Base-by-base conservation (phyloP, 2,329 filamentous ascomycete species). In the Periconia sp. region DNA sequence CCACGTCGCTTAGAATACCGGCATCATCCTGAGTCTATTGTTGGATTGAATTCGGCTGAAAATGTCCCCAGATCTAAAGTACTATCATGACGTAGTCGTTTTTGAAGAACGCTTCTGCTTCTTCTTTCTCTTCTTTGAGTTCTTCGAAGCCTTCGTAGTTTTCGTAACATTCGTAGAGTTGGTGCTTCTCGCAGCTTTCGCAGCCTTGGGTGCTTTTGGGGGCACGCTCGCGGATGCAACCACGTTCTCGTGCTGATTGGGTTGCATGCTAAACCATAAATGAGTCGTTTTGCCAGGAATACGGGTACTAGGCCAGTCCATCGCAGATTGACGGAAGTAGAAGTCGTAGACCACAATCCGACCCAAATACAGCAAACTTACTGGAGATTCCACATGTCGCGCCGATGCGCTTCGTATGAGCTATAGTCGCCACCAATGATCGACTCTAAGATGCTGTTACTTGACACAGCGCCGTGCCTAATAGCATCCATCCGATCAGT, bases 391-490 rank as follows among this genome's bases (percentile, higher is more conserved):
- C 43, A 73, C 7, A 92, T 72, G 52, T 80, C 86, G 10, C 79
- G 73, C 38, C 91, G 82, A 66, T 95, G 89, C 29, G 77, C 68
- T 15, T 80, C 74, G 61, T 95, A 95, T 2, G 83, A 82, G 5
- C 80, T 79, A 68, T 96, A 97, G 59, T 95, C 86, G 39, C 89
- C 91, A 9, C 80, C 86, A 39, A 95, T 74, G 26, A 96, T 79
- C 26, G 83, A 78, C 23, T 81, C 82, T 5, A 97, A 79, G 17
- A 96, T 82, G 61, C 85, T 88, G 50, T 44, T 37, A 7, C 53
- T 52, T 21, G 55, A 28, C 11, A 49, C 29, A 11, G 56, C 47
- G 18, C 52, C 55, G 21, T 55, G 43, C 11, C 46, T 40, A 7
- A 52, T 29, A 9, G 48, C 50, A 3, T 67, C 44, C 77, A 92